Evolutionary conservation across 1,284 basidiomycete species (phyloP), one percentile per base, ranked within the genome.

Genomic region (Ustanciosporium gigantosporum): DNA sequence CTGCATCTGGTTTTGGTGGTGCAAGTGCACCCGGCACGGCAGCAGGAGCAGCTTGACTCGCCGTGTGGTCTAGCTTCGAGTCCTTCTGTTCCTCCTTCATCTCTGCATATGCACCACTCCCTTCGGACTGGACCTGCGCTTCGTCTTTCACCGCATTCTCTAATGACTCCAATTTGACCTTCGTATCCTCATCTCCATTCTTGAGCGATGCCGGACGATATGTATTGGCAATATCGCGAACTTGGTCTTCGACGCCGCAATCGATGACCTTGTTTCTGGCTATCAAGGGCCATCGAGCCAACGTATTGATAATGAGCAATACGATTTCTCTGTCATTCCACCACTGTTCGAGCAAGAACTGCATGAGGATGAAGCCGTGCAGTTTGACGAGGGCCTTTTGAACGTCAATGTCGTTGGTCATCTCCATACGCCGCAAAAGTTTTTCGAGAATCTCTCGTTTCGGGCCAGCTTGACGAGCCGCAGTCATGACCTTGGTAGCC

Each of bases 311-410:
- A 85, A 50, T 64, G 88, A 88, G 79, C 8, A 83, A 78, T 25
- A 88, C 81, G 24, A 96, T 82, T 31, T 92, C 88, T 20, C 81
- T 65, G 67, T 97, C 90, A 23, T 84, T 82, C 14, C 79, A 77
- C 73, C 91, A 83, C 70, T 97, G 92, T 38, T 88, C 85, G 24
- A 97, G 80, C 35, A 97, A 83, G 74, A 88, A 91, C 37, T 85
- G 87, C 90, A 97, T 92, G 19, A 94, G 81, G 78, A 88, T 90
- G 77, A 95, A 92, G 1, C 92, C 93, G 78, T 95, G 91, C 73
- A 97, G 81, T 23, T 92, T 88, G 85, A 96, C 90, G 43, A 97
- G 82, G 74, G 91, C 86, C 35, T 90, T 84, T 27, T 93, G 83
- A 16, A 91, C 86, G 0, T 84, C 82, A 34, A 85, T 83, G 50